Conservation (phyloP, 2,329 filamentous ascomycete genomes). For the Lanzia echinophila region DNA sequence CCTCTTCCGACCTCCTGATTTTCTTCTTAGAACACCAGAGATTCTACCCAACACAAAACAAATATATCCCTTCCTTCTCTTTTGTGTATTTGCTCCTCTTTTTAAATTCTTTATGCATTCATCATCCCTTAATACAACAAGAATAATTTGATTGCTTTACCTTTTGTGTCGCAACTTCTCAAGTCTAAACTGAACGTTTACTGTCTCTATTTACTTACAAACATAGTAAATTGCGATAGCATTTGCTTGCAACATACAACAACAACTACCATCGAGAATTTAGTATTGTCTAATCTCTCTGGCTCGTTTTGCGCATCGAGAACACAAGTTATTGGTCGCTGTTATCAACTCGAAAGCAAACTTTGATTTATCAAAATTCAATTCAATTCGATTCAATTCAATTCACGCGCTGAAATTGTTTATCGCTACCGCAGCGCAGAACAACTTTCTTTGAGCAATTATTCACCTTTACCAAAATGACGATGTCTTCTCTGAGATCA, state of each 20-base stretch:
- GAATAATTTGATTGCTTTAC: background rate
- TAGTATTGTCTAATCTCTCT: too few relatives aligned
- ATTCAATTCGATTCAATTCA: too few relatives aligned
- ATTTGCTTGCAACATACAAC: too few relatives aligned
- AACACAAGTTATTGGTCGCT: background rate
- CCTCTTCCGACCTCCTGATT: constrained; percentile 5
- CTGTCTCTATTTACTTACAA: too few relatives aligned
- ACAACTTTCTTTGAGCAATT: background rate
- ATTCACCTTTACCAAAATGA: constrained; percentile 21
- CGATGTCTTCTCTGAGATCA: constrained; percentile 27
- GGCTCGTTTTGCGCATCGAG: too few relatives aligned
- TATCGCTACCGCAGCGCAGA: background rate
- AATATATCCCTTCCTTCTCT: constrained; percentile 2
- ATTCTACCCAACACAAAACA: too few relatives aligned
- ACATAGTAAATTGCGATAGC: too few relatives aligned
- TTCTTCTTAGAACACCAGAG: constrained; percentile 1
- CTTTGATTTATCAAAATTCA: too few relatives aligned
- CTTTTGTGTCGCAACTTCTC: background rate
- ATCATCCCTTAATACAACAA: constrained; percentile 1
- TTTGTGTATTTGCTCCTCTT: constrained; percentile 3
- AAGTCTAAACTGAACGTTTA: background rate
- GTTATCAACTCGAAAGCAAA: background rate
- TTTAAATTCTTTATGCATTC: constrained; percentile 1
- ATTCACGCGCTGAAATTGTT: too few relatives aligned
- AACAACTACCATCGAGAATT: too few relatives aligned